These are phyloP conservation scores for Taxawa tesnikishii DNA, from an alignment of 2,329 filamentous ascomycete species.

Conservation along the genomic window DNA sequence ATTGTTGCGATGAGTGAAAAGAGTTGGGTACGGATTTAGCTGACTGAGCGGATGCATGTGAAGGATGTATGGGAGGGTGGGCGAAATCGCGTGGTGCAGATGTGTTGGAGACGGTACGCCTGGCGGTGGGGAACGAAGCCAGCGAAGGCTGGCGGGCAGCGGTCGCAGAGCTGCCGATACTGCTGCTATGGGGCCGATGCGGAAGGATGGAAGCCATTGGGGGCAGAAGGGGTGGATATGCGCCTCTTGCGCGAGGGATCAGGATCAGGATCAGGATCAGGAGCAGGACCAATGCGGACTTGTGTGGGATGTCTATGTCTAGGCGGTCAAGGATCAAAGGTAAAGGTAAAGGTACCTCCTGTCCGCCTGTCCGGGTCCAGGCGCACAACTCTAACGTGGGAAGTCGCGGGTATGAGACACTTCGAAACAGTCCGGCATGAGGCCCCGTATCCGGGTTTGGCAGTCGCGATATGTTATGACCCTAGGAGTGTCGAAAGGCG, in stretches of 20 bases:
- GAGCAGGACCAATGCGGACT: not conserved
- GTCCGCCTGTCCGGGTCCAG: too few species aligned
- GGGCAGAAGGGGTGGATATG: not conserved
- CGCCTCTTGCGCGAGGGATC: too few species aligned
- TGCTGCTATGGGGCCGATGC: conserved; percentile 16
- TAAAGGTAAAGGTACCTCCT: too few species aligned
- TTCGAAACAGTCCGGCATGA: too few species aligned
- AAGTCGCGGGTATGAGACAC: too few species aligned
- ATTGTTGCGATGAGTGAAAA: not conserved
- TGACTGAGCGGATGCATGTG: conserved; percentile 9
- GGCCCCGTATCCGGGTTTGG: too few species aligned
- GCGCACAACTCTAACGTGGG: too few species aligned
- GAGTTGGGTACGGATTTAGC: not conserved
- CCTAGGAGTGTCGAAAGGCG: too few species aligned
- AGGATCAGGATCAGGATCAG: too few species aligned
- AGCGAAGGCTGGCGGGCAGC: conserved; percentile 25
- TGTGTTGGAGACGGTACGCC: conserved; percentile 10
- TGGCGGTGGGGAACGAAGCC: conserved; percentile 27
- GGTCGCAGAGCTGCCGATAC: conserved; percentile 9
- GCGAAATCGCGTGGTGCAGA: not conserved
- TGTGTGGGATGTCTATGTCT: too few species aligned
- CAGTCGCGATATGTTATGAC: too few species aligned
- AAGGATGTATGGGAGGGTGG: not conserved
- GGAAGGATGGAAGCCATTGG: conserved; percentile 19
- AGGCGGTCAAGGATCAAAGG: too few species aligned